These are phyloP conservation scores for Hortaea werneckii DNA, from an alignment of 2,329 filamentous ascomycete genomes.

Conservation along the genomic window DNA sequence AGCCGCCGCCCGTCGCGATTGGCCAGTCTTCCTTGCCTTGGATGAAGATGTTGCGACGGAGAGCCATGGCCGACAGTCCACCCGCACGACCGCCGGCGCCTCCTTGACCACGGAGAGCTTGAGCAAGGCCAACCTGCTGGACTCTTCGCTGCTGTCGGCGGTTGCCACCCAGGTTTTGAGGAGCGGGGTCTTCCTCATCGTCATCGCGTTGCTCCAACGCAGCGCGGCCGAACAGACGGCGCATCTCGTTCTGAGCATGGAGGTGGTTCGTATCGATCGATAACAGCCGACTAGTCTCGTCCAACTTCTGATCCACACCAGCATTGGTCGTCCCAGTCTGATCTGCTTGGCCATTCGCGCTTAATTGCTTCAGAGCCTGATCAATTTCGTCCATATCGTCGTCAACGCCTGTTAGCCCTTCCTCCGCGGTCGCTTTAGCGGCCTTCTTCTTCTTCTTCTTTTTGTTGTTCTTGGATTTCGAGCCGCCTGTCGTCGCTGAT, in stretches of 20 bases:
- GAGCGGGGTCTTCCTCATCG: constrained; percentile 35
- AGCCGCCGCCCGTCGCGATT: constrained; percentile 62
- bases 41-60: constrained; percentile 72
- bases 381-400: constrained; percentile 55
- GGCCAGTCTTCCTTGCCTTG: constrained; percentile 86
- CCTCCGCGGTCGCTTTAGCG: constrained; percentile 30
- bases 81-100: constrained; percentile 48
- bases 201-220: constrained; percentile 49
- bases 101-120: constrained; percentile 42
- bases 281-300: constrained; percentile 45
- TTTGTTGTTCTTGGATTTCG: constrained; percentile 28
- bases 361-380: constrained; percentile 49
- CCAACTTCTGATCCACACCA: constrained; percentile 28
- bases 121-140: constrained; percentile 48
- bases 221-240: constrained; percentile 57
- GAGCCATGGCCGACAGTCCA: constrained; percentile 59
- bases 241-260: constrained; percentile 87
- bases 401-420: constrained; percentile 9
- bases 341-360: constrained; percentile 20
- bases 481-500: constrained; percentile 8
- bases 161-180: constrained; percentile 18
- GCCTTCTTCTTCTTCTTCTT: constrained; percentile 54
- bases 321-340: constrained; percentile 12
- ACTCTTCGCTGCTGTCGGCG: constrained; percentile 24
- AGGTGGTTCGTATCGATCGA: constrained; percentile 61